These are phyloP conservation scores for Verticillium klebahnii DNA, from an alignment of 2,329 filamentous ascomycete genomes.

Conservation along the genomic window DNA sequence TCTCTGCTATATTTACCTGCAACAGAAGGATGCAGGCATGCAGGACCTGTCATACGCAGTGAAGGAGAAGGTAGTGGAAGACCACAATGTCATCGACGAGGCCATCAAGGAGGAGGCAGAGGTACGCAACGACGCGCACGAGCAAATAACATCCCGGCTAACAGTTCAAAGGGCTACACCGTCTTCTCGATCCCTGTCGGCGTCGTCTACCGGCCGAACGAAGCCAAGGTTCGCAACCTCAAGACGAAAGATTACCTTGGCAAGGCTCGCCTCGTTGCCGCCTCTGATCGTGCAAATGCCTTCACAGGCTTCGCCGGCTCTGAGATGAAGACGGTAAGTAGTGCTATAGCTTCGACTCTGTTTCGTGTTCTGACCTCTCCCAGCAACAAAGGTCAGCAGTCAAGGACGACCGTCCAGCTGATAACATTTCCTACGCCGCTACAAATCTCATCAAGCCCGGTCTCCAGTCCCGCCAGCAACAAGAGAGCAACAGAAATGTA, in stretches of 20 bases:
- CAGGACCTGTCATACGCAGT: conserved; percentile 86
- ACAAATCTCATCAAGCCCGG: conserved; percentile 89
- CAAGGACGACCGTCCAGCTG: conserved; percentile 75
- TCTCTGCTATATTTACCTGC: conserved; percentile 93
- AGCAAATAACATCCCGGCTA: neutral
- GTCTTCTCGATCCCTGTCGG: conserved; percentile 98
- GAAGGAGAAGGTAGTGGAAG: conserved; percentile 92
- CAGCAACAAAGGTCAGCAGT: conserved; percentile 22
- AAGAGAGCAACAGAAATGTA: conserved; percentile 76
- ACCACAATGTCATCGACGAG: conserved; percentile 97
- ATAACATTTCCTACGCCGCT: conserved; percentile 86
- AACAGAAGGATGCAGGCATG: conserved; percentile 85
- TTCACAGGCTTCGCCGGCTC: conserved; percentile 78
- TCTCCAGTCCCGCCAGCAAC: conserved; percentile 73
- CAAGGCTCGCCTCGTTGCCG: conserved; percentile 88
- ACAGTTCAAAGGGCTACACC: conserved; percentile 71
- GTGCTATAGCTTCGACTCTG: conserved; percentile 14
- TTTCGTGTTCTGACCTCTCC: conserved; percentile 9
- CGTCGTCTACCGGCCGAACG: conserved; percentile 90
- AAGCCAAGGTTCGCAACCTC: conserved; percentile 96
- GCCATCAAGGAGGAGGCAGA: conserved; percentile 91
- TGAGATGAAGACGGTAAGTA: conserved; percentile 66
- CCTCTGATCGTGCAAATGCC: conserved; percentile 73
- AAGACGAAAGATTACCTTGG: conserved; percentile 98
- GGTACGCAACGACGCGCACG: conserved; percentile 44